phyloP scores from a whole-genome alignment of 2,329 filamentous ascomycete species.

The Byssochlamys sp. region DNA sequence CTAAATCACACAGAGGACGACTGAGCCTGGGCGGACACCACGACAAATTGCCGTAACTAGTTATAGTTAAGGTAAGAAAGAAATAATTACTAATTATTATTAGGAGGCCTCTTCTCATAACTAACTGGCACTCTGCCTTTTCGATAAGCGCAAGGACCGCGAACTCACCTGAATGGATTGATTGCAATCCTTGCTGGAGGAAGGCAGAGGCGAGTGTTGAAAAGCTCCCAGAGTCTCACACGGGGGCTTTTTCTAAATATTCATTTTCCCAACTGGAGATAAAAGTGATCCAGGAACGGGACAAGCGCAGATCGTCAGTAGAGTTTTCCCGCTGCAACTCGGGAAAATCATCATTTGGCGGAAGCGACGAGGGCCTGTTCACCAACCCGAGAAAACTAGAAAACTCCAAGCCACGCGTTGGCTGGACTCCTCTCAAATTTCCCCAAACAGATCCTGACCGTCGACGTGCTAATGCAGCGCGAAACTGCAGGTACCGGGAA shows the following conservation, averaged over 20 bases:
- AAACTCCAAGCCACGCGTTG: background rate
- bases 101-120: background rate
- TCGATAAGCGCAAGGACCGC: too few relatives aligned
- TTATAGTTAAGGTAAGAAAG: background rate
- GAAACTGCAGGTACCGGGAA: background rate
- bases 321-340: background rate
- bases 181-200: background rate
- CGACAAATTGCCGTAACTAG: background rate
- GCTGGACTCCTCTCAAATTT: background rate
- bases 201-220: background rate
- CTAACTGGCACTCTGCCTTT: too few relatives aligned
- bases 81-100: background rate
- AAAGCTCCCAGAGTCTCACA: background rate
- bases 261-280: background rate
- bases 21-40: background rate
- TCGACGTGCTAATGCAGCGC: background rate
- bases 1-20: background rate
- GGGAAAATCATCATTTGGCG: background rate
- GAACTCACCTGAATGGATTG: background rate
- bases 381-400: background rate
- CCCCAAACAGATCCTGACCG: background rate
- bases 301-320: background rate
- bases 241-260: background rate
- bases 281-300: background rate
- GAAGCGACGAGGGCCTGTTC: background rate